Percentiles rank a stretch among this genome's conserved stretches.
These are phyloP conservation scores for Fusarium sp. DNA, from an alignment of 2,329 filamentous ascomycete species.

Conservation along the genomic window DNA sequence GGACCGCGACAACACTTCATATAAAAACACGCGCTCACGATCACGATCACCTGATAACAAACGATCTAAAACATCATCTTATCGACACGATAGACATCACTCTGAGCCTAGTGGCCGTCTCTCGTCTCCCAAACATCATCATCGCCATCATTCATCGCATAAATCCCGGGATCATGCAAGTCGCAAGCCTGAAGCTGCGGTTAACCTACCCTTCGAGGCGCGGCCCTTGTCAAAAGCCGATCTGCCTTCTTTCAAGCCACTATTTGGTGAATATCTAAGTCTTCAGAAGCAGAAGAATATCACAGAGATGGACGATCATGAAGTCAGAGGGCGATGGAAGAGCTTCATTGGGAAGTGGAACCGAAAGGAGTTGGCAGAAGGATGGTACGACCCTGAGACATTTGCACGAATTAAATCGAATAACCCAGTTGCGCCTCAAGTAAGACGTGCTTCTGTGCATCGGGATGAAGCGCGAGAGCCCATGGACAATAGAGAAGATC, in stretches of 20 bases:
- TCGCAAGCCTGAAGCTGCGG: constrained; percentile 14
- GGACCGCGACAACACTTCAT: constrained; percentile 18
- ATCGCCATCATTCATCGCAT: constrained; percentile 37
- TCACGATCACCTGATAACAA: constrained; percentile 37
- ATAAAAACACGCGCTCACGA: constrained; percentile 31
- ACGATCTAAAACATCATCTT: constrained; percentile 25
- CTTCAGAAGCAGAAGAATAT: constrained; percentile 83
- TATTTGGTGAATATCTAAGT: constrained; percentile 87
- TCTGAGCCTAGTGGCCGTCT: constrained; percentile 24
- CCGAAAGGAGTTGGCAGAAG: constrained; percentile 82
- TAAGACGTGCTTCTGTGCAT: constrained; percentile 5
- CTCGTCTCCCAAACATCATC: constrained; percentile 28
- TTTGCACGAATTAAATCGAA: constrained; percentile 55
- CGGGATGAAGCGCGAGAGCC: constrained; percentile 51
- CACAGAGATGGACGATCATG: constrained; percentile 74
- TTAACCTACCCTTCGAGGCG: constrained; percentile 70
- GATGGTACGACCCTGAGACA: constrained; percentile 90
- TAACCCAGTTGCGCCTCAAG: constrained; percentile 14
- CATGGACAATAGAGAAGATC: constrained; percentile 55
- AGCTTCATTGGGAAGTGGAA: constrained; percentile 95
- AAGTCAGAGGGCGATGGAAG: constrained; percentile 88
- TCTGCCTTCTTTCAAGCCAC: constrained; percentile 68
- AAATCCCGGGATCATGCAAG: constrained; percentile 31
- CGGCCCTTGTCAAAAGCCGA: constrained; percentile 74
- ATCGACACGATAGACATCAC: constrained; percentile 21